A percentile compares a stretch with the other conserved stretches of the same genome.
These are phyloP conservation scores for Arachis stenosperma DNA, from an alignment of 306 rosid species.

Conservation along the genomic window DNA sequence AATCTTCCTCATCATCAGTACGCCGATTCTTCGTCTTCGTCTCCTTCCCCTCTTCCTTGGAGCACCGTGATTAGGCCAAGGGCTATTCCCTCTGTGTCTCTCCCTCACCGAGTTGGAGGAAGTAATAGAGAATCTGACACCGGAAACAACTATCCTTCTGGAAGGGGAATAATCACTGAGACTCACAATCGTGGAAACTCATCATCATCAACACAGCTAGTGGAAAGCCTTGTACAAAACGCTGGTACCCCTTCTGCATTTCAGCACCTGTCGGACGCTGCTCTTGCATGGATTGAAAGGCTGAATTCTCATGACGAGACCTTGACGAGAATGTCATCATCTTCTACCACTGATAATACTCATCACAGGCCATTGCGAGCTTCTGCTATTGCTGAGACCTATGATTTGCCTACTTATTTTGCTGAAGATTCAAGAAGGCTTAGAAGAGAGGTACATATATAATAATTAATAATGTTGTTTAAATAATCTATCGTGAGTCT, in stretches of 20 bases:
- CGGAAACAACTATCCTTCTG: neutral
- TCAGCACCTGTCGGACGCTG: neutral
- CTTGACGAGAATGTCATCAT: neutral
- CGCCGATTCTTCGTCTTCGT: too few species aligned
- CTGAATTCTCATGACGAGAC: neutral
- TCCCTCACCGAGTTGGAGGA: conserved; percentile 2
- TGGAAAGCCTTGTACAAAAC: conserved; percentile 3
- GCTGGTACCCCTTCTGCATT: neutral
- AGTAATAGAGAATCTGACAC: neutral
- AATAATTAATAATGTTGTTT: too few species aligned
- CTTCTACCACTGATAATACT: neutral
- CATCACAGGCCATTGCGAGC: neutral
- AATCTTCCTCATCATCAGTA: too few species aligned
- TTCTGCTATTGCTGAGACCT: too few species aligned
- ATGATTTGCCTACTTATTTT: neutral
- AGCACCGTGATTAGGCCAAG: neutral
- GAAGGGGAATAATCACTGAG: neutral
- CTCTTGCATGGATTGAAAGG: conserved; percentile 14
- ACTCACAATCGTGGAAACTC: neutral
- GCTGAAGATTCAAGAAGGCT: neutral
- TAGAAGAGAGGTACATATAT: neutral
- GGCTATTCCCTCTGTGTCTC: neutral
- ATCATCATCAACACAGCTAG: neutral
- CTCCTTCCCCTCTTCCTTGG: neutral
- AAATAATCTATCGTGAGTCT: too few species aligned